A percentile compares a stretch with the other conserved stretches of the same genome.
Conservation (phyloP, 371 early-diverging fungal genomes). For the Mucor lusitanicus region DNA sequence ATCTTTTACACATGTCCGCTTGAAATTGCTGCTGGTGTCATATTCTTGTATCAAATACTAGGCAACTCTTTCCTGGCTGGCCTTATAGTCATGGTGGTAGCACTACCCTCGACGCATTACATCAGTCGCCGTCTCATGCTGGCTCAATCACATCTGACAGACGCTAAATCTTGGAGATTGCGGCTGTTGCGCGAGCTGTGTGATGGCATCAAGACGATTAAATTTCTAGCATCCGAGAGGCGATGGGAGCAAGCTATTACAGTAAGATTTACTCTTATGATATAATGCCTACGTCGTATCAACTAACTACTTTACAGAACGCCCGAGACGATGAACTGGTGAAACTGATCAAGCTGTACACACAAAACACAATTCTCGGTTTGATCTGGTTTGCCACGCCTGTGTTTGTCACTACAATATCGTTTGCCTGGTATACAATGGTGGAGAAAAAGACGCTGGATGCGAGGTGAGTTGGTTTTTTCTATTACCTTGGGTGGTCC, state of each 20-base stretch:
- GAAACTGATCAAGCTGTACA: constrained; percentile 56
- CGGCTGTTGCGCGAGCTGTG: constrained; percentile 66
- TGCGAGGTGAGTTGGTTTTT: constrained; percentile 40
- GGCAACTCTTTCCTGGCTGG: constrained; percentile 73
- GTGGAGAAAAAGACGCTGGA: constrained; percentile 63
- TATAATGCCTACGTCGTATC: background rate
- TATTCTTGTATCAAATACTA: constrained; percentile 64
- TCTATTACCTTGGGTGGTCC: no score
- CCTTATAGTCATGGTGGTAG: constrained; percentile 58
- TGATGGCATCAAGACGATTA: constrained; percentile 73
- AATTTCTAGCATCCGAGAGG: constrained; percentile 78
- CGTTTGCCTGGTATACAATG: constrained; percentile 69
- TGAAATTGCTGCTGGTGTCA: constrained; percentile 61
- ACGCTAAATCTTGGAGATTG: constrained; percentile 62
- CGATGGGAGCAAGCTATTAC: constrained; percentile 64
- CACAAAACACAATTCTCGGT: constrained; percentile 57
- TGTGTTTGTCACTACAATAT: constrained; percentile 63
- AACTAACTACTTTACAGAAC: constrained; percentile 25
- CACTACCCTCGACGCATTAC: constrained; percentile 65
- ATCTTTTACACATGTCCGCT: constrained; percentile 67
- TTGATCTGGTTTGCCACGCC: constrained; percentile 73
- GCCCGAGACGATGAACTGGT: constrained; percentile 61
- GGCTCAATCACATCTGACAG: constrained; percentile 56
- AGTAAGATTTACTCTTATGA: constrained; percentile 20
- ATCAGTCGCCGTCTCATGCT: constrained; percentile 46